A percentile compares a stretch with the other conserved stretches of the same genome.
phyloP scores from a whole-genome alignment of 2,329 filamentous ascomycete species.

The Magnaporthiopsis rhizophila region DNA sequence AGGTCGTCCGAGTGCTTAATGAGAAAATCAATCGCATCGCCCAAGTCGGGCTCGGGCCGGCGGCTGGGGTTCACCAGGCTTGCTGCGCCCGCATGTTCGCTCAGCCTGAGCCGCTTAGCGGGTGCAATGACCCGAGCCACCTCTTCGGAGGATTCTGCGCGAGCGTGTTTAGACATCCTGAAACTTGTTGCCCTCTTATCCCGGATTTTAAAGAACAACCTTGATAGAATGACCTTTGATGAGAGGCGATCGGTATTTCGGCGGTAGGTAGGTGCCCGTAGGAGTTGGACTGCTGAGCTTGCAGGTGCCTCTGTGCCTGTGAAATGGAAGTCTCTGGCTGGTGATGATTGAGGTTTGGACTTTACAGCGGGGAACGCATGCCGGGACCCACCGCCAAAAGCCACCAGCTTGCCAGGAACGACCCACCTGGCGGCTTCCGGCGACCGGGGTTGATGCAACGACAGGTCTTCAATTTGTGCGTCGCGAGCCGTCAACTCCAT shows the following conservation, averaged over 20 bases:
- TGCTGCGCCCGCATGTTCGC: background rate
- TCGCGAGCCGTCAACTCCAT: constrained; percentile 7
- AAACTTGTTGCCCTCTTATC: background rate
- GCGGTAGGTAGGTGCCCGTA: background rate
- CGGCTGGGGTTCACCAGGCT: background rate
- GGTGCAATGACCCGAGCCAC: constrained; percentile 6
- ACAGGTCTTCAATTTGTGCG: constrained; percentile 9
- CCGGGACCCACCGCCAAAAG: background rate
- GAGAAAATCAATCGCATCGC: constrained; percentile 21
- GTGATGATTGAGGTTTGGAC: background rate
- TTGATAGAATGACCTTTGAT: background rate
- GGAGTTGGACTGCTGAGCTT: background rate
- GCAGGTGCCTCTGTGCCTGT: background rate
- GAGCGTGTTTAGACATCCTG: constrained; percentile 28
- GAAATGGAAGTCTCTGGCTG: background rate
- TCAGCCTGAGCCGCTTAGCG: constrained; percentile 15
- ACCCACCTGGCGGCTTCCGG: background rate
- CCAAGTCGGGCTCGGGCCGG: background rate
- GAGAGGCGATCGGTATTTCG: background rate
- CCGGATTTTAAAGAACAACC: background rate
- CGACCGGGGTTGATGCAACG: constrained; percentile 6
- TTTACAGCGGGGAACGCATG: background rate
- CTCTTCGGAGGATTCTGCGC: constrained; percentile 1
- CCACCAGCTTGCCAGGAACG: background rate
- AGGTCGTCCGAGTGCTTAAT: constrained; percentile 30